Base-by-base conservation (phyloP, 352 stramenopile species). In the Elongisporangium prolatum region DNA sequence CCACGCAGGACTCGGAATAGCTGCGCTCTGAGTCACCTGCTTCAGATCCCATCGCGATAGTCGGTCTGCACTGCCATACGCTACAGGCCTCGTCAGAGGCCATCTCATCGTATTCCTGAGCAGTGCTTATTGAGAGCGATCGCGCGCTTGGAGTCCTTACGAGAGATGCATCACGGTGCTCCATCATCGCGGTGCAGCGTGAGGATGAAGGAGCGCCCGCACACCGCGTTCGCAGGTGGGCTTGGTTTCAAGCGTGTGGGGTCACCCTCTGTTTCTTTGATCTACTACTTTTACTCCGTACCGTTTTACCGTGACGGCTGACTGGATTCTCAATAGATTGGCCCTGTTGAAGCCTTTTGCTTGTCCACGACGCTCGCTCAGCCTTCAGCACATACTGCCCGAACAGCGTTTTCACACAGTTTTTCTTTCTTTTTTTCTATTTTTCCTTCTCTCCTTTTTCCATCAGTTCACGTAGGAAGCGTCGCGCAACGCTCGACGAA, bases 401-500 rank as follows among this genome's bases (percentile, higher is more conserved):
- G 34, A 44, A 44, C 34, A 44, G 34, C 34, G 34, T 44, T 44
- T 68, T 71, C 60, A 64, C 51, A 62, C 48, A 56, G 67, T 56
- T 67, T 69, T 68, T 55, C 40, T 52, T 60, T 63, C 53, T 57
- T 59, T 50, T 21, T 40, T 49, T 57, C 52, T 20, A 11, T 47
- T 60, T 34, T 18, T 52, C 48, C 22, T 21, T 54, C 28, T 54
- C 21, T 16, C 60, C 56, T 37, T 52, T 56, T 65, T 56, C 37
- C 50, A 44, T 21, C 25, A 22, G 56, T 56, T 49, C 54, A 34
- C 21, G 47, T 17, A 28, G 17, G 57, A 69, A 63, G 21, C 24
- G 49, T 59, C 73, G 59, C 71, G 59, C 60, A 81, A 64, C 16
- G 49, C 44, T 60, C 64, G n/a, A 48, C 54, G 62, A 72, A 72